Conservation (phyloP, 805 yeast species). For the Nakazawaea laoshanensis region DNA sequence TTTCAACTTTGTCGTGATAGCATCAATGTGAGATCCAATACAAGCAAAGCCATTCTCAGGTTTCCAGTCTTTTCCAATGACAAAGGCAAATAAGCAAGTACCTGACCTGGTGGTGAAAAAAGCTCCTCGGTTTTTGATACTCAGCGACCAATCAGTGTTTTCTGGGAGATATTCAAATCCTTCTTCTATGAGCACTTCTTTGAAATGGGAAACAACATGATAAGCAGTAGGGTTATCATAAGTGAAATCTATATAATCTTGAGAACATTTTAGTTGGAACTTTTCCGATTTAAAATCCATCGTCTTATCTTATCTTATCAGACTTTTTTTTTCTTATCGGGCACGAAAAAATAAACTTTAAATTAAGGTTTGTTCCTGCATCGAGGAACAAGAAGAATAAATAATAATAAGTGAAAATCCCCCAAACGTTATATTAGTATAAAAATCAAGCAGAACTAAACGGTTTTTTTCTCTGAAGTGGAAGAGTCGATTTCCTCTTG, state of each 20-base stretch:
- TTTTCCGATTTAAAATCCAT: neutral
- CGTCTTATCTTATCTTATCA: neutral
- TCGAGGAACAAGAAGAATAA: no score
- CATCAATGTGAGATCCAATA: slow-evolving; percentile 70
- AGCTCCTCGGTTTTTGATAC: slow-evolving; percentile 18
- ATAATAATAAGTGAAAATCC: no score
- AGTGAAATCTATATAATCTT: slow-evolving; percentile 61
- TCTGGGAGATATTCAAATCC: slow-evolving; percentile 67
- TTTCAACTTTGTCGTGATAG: slow-evolving; percentile 59
- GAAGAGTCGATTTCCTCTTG: slow-evolving; percentile 1
- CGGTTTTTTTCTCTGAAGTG: neutral
- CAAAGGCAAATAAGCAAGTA: slow-evolving; percentile 59
- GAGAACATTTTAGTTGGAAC: neutral
- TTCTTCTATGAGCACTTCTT: slow-evolving; percentile 35
- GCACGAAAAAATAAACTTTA: no score
- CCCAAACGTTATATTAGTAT: no score
- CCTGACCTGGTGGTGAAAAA: slow-evolving; percentile 66
- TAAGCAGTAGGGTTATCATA: slow-evolving; percentile 67
- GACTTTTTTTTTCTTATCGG: neutral
- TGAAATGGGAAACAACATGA: slow-evolving; percentile 55
- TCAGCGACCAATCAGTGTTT: slow-evolving; percentile 45
- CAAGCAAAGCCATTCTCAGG: slow-evolving; percentile 60
- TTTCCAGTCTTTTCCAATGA: slow-evolving; percentile 57
- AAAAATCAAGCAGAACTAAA: no score
- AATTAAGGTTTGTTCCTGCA: no score